phyloP scores from a whole-genome alignment of 345 rosid genomes.

The Euphorbia tirucalli region DNA sequence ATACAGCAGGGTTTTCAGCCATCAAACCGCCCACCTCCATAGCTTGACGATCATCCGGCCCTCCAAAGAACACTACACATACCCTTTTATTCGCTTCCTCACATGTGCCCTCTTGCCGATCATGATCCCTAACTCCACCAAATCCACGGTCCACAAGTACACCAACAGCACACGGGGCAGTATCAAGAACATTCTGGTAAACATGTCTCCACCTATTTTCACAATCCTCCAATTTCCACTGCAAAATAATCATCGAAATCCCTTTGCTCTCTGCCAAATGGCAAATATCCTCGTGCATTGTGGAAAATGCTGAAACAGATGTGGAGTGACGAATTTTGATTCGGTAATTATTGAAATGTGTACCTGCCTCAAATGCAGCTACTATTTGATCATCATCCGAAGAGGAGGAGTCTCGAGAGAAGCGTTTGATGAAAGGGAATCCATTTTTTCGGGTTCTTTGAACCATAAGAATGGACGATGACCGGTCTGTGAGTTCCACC shows the following conservation, averaged over 20 bases:
- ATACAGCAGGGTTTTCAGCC: slow-evolving; percentile 19
- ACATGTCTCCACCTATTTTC: slow-evolving; percentile 33
- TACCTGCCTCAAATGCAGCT: slow-evolving; percentile 19
- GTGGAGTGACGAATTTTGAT: slow-evolving; percentile 26
- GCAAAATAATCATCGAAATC: slow-evolving; percentile 39
- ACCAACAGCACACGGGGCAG: slow-evolving; percentile 40
- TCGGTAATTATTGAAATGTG: slow-evolving; percentile 10
- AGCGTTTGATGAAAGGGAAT: slow-evolving; percentile 59
- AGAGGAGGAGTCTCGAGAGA: background rate
- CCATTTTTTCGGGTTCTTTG: slow-evolving; percentile 64
- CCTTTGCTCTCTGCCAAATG: slow-evolving; percentile 33
- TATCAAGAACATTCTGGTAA: slow-evolving; percentile 30
- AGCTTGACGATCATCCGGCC: slow-evolving; percentile 34
- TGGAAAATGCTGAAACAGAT: slow-evolving; percentile 30
- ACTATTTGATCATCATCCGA: slow-evolving; percentile 8
- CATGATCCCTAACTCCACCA: too few relatives aligned
- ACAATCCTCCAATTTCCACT: slow-evolving; percentile 28
- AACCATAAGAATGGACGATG: slow-evolving; percentile 73
- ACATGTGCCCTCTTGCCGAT: too few relatives aligned
- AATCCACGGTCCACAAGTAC: slow-evolving; percentile 38
- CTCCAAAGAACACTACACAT: slow-evolving; percentile 31
- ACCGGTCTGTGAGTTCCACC: slow-evolving; percentile 76
- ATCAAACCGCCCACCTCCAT: slow-evolving; percentile 25
- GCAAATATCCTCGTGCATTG: slow-evolving; percentile 46
- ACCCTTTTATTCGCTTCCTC: background rate